These are phyloP conservation scores for Myochromella boudieri DNA, from an alignment of 768 basidiomycete species.

Conservation along the genomic window DNA sequence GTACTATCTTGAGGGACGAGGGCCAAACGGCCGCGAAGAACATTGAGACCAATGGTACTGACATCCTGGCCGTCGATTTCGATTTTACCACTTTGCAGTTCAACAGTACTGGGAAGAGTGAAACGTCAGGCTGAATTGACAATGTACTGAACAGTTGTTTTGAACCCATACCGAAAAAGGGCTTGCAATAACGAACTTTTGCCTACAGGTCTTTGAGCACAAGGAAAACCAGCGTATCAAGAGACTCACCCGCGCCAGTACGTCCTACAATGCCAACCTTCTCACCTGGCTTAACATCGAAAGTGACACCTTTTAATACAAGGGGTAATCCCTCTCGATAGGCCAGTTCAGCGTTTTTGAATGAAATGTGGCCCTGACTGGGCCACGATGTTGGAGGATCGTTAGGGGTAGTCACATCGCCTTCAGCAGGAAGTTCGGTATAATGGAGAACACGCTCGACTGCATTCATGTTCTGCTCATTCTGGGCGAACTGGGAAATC, in stretches of 20 bases:
- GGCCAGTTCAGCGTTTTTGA: conserved; percentile 49
- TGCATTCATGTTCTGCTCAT: conserved; percentile 72
- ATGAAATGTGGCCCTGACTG: conserved; percentile 48
- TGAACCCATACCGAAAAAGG: conserved; percentile 42
- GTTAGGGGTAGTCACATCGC: conserved; percentile 34
- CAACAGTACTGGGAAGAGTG: conserved; percentile 46
- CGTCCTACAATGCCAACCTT: conserved; percentile 57
- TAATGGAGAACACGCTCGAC: conserved; percentile 72
- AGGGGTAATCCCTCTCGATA: conserved; percentile 67
- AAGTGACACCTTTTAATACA: conserved; percentile 59
- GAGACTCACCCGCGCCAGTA: conserved; percentile 38
- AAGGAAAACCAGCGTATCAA: not conserved
- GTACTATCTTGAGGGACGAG: conserved; percentile 68
- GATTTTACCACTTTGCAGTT: conserved; percentile 57
- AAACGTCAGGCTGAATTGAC: too few species aligned
- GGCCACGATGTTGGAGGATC: conserved; percentile 54
- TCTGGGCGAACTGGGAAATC: conserved; percentile 54
- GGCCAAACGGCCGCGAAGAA: conserved; percentile 52
- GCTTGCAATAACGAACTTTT: conserved; percentile 61
- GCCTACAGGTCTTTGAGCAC: conserved; percentile 24
- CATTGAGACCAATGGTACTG: conserved; percentile 49
- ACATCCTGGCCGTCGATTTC: conserved; percentile 56
- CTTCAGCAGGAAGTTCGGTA: conserved; percentile 59
- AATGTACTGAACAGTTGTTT: not conserved
- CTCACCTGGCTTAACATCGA: conserved; percentile 58